These are phyloP conservation scores for Syzygium syzygioides DNA, from an alignment of 441 rosid species.

Conservation along the genomic window DNA sequence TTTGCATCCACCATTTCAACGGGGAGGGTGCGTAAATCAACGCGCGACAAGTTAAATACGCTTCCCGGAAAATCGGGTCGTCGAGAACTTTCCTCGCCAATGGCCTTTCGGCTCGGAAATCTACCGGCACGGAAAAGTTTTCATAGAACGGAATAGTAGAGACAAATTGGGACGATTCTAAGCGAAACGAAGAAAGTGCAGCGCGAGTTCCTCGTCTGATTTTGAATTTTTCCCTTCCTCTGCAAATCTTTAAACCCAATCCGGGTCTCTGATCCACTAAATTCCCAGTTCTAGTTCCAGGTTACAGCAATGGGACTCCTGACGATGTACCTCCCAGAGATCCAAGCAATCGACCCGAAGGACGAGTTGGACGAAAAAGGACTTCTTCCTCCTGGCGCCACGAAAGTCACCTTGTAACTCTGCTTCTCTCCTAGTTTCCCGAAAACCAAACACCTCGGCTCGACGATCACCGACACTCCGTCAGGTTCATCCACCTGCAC, in stretches of 20 bases:
- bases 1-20: not conserved
- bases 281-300: constrained; percentile 29
- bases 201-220: not conserved
- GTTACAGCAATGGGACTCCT: constrained; percentile 71
- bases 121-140: not conserved
- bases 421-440: constrained; percentile 26
- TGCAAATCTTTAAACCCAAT: not conserved
- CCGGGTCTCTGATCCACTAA: not conserved
- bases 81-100: not conserved
- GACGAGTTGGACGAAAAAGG: not conserved
- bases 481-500: constrained; percentile 26
- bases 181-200: not conserved
- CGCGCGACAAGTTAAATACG: rapidly evolving
- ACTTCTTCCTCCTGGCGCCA: not conserved
- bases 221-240: not conserved
- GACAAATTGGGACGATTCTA: not conserved
- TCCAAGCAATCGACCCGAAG: constrained; percentile 57
- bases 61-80: not conserved
- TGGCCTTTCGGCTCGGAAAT: not conserved
- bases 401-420: constrained; percentile 43
- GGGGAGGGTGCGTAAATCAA: rapidly evolving
- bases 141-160: rapidly evolving
- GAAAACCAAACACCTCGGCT: constrained; percentile 34
- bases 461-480: constrained; percentile 32
- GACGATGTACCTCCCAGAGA: constrained; percentile 40